These are phyloP conservation scores for Penicillium egyptiacum DNA, from an alignment of 495 filamentous ascomycete genomes.

Conservation along the genomic window DNA sequence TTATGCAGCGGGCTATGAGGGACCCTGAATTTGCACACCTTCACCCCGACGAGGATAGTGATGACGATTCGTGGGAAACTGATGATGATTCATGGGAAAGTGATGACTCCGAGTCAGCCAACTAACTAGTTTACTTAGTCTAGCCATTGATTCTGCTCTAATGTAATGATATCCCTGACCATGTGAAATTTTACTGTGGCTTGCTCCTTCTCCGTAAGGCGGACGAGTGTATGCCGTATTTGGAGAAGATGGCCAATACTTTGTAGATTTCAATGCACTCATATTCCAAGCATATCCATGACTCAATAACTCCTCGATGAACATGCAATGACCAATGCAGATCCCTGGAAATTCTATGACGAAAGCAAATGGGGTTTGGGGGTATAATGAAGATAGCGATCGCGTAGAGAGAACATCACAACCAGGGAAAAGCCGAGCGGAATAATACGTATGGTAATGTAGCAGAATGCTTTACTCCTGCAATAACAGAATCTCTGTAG, in stretches of 20 bases:
- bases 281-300: neutral
- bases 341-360: slow-evolving; percentile 18
- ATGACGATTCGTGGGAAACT: neutral
- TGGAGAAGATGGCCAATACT: neutral
- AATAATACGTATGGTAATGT: neutral
- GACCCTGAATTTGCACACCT: slow-evolving; percentile 19
- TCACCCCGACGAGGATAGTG: neutral
- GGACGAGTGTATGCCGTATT: neutral
- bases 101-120: neutral
- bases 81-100: neutral
- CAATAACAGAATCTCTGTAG: slow-evolving; percentile 42
- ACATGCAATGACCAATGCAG: slow-evolving; percentile 13
- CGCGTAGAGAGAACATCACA: neutral
- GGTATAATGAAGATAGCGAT: slow-evolving; percentile 18
- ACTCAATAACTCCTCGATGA: slow-evolving; percentile 13
- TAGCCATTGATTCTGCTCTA: neutral
- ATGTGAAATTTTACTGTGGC: neutral
- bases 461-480: slow-evolving; percentile 35
- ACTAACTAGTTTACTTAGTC: neutral
- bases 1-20: slow-evolving; percentile 12
- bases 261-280: neutral
- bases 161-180: neutral
- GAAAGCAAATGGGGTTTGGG: slow-evolving; percentile 8
- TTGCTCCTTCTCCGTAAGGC: neutral
- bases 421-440: neutral